Evolutionary conservation across 495 filamentous ascomycete species (phyloP).

Genomic region (Cryomyces antarcticus): DNA sequence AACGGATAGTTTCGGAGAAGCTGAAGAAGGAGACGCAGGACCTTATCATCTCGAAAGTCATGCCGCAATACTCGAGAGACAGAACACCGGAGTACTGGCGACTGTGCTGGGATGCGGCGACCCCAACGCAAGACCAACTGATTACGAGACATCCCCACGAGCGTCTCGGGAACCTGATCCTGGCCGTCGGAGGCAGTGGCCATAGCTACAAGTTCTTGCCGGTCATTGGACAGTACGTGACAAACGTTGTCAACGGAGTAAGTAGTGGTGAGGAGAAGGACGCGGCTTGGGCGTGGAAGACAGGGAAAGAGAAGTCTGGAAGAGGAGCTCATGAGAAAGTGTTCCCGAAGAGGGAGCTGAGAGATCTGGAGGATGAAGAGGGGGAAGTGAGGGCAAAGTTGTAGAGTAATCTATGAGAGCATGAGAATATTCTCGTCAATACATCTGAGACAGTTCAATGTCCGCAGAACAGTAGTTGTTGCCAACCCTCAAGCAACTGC

Average conservation of each 20-base stretch:
- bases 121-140: slow-evolving; percentile 10
- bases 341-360: slow-evolving; percentile 5
- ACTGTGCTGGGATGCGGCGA: slow-evolving; percentile 15
- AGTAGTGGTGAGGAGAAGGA: slow-evolving; percentile 17
- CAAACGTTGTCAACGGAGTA: slow-evolving; percentile 3
- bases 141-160: slow-evolving; percentile 13
- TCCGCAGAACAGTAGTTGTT: too few relatives aligned
- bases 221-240: slow-evolving; percentile 9
- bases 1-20: slow-evolving; percentile 7
- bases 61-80: slow-evolving; percentile 5
- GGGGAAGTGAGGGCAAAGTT: not conserved
- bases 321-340: slow-evolving; percentile 12
- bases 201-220: slow-evolving; percentile 18
- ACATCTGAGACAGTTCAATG: too few relatives aligned
- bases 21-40: slow-evolving; percentile 10
- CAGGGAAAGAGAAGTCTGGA: not conserved
- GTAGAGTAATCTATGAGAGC: not conserved
- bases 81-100: slow-evolving; percentile 15
- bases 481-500: too few relatives aligned
- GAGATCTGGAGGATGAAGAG: slow-evolving; percentile 4
- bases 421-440: too few relatives aligned
- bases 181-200: slow-evolving; percentile 14
- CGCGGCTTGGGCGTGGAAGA: slow-evolving; percentile 18
- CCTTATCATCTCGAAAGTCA: slow-evolving; percentile 4
- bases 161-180: slow-evolving; percentile 15